These are phyloP conservation scores for Phyllosticta capitalensis DNA, from an alignment of 2,329 filamentous ascomycete genomes.

Conservation along the genomic window DNA sequence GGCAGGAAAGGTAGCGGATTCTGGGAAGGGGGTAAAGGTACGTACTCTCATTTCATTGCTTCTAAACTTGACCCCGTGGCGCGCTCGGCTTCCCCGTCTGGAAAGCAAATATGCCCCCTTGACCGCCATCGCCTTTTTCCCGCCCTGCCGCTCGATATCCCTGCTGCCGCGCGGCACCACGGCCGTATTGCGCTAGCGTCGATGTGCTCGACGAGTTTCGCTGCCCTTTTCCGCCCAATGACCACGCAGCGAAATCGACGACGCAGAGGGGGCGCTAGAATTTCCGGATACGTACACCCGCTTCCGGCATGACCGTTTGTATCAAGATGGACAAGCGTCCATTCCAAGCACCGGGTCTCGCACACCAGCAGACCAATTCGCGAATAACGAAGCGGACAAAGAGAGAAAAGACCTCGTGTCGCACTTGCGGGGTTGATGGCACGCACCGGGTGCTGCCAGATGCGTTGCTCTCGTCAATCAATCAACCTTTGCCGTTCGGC, in stretches of 20 bases:
- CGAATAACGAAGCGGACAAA: neutral
- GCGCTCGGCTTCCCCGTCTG: neutral
- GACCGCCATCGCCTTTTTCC: neutral
- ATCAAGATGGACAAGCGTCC: too few relatives aligned
- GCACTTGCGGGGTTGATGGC: neutral
- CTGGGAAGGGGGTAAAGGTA: conserved; percentile 71
- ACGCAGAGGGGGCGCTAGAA: neutral
- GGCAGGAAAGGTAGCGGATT: conserved; percentile 60
- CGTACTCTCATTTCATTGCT: conserved; percentile 8
- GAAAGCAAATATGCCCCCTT: neutral
- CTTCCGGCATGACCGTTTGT: conserved; percentile 3
- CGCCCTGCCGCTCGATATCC: neutral
- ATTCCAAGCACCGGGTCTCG: neutral
- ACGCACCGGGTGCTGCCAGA: neutral
- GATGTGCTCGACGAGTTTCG: neutral
- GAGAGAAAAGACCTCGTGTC: neutral
- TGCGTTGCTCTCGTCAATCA: neutral
- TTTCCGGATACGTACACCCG: conserved; percentile 3
- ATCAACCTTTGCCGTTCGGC: neutral
- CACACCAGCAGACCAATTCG: neutral
- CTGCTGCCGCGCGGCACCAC: neutral
- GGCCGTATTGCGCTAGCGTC: neutral
- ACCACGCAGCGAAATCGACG: neutral
- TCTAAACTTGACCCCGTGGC: neutral
- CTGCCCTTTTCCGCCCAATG: neutral